phyloP scores from a whole-genome alignment of 768 basidiomycete genomes.

The Tricholoma bakamatsutake region DNA sequence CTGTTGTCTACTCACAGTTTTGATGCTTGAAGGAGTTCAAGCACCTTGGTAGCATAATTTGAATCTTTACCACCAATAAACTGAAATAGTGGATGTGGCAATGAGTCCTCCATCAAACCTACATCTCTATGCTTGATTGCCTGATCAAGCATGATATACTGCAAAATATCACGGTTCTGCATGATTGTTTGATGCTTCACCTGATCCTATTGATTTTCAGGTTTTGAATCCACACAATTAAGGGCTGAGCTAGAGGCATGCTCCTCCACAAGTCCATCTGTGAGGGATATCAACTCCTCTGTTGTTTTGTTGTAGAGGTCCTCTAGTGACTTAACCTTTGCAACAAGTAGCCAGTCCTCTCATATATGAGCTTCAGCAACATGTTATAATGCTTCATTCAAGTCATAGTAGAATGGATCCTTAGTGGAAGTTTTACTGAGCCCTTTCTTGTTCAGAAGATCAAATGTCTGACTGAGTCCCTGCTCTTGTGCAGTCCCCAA shows the following conservation, averaged over 20 bases:
- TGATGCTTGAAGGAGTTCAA: not conserved
- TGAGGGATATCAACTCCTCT: slow-evolving; percentile 19
- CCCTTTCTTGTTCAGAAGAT: too few species aligned
- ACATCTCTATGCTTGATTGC: slow-evolving; percentile 34
- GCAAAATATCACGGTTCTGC: slow-evolving; percentile 31
- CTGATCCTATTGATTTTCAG: slow-evolving; percentile 20
- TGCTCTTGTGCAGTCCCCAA: too few species aligned
- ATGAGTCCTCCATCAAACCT: slow-evolving; percentile 26
- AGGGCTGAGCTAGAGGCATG: slow-evolving; percentile 28
- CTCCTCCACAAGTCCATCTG: slow-evolving; percentile 19
- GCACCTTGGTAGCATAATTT: not conserved
- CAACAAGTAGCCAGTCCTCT: too few species aligned
- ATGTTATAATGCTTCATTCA: too few species aligned
- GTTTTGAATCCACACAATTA: slow-evolving; percentile 6
- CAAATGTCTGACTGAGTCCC: too few species aligned
- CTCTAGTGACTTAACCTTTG: slow-evolving; percentile 7
- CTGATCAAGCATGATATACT: slow-evolving; percentile 29
- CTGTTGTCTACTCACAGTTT: not conserved
- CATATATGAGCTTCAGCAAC: too few species aligned
- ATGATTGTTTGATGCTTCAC: slow-evolving; percentile 21
- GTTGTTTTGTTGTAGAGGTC: slow-evolving; percentile 23
- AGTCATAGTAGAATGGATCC: too few species aligned
- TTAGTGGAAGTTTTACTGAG: too few species aligned
- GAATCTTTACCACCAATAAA: slow-evolving; percentile 19
- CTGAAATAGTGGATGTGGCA: slow-evolving; percentile 26